phyloP scores from a whole-genome alignment of 345 rosid species.

The Gossypium longicalyx region DNA sequence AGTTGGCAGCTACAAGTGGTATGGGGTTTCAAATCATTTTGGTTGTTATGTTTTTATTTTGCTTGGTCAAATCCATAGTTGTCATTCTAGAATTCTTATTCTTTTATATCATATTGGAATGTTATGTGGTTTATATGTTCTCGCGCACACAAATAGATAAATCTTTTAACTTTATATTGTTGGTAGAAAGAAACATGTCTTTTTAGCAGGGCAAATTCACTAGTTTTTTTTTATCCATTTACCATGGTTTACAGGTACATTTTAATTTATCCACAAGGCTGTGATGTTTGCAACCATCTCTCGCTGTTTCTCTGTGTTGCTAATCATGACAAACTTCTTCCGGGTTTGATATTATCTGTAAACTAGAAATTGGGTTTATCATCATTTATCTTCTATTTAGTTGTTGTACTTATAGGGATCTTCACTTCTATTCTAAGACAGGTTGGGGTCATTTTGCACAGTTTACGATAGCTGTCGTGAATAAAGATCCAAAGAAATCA shows the following conservation, averaged over 20 bases:
- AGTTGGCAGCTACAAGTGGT: conserved; percentile 94
- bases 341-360: conserved; percentile 51
- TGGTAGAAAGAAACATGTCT: background rate
- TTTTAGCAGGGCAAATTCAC: background rate
- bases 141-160: background rate
- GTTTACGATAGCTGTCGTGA: conserved; percentile 88
- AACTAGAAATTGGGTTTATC: background rate
- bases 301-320: conserved; percentile 90
- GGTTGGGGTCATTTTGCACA: conserved; percentile 99
- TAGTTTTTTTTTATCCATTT: conserved; percentile 14
- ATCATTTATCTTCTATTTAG: background rate
- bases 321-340: conserved; percentile 88
- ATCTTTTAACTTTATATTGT: background rate
- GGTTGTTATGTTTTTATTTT: conserved; percentile 3
- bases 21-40: conserved; percentile 27
- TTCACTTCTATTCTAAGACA: conserved; percentile 26
- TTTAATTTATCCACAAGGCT: conserved; percentile 82
- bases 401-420: conserved; percentile 7
- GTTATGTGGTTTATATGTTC: background rate
- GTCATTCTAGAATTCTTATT: background rate
- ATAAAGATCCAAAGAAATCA: conserved; percentile 87
- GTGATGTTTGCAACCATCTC: conserved; percentile 91
- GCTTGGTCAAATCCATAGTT: background rate
- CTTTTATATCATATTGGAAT: background rate
- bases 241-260: conserved; percentile 62